Conservation (phyloP, 2,329 filamentous ascomycete species). For the Rhynchosporium secalis region DNA sequence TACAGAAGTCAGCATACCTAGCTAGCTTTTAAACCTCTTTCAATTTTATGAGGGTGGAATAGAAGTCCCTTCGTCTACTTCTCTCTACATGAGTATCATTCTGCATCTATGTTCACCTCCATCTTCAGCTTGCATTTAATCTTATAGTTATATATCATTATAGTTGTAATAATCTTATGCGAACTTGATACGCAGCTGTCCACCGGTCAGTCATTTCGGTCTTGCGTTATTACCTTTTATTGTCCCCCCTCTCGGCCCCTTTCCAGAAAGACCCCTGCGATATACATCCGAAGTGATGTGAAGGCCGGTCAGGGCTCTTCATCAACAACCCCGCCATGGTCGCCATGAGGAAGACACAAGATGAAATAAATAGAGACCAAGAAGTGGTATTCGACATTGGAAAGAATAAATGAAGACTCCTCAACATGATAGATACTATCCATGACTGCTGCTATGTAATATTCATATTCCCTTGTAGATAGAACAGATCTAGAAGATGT, state of each 20-base stretch:
- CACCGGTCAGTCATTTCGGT: neutral
- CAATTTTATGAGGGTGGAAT: too few relatives aligned
- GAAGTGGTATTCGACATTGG: neutral
- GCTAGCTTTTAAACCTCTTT: too few relatives aligned
- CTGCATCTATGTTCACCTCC: too few relatives aligned
- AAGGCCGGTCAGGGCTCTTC: slow-evolving; percentile 5
- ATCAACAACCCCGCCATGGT: slow-evolving; percentile 4
- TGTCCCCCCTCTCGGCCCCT: too few relatives aligned
- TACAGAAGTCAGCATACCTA: too few relatives aligned
- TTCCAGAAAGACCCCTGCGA: neutral
- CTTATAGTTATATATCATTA: too few relatives aligned
- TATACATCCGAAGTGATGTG: neutral
- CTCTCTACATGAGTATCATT: too few relatives aligned
- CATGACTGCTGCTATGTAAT: slow-evolving; percentile 9
- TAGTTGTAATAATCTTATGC: neutral
- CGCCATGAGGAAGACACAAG: too few relatives aligned
- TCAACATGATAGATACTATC: neutral
- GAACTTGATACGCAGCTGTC: neutral
- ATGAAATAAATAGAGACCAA: too few relatives aligned
- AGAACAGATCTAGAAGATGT: neutral
- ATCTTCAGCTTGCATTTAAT: too few relatives aligned
- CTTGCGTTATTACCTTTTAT: neutral
- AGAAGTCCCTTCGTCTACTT: too few relatives aligned
- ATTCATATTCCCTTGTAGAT: neutral
- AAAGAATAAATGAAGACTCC: neutral